Evolutionary conservation across 225 moss, liverwort and hornwort genomes (phyloP), one percentile per base, ranked within the genome.

Genomic region (Polytrichum formosum): DNA sequence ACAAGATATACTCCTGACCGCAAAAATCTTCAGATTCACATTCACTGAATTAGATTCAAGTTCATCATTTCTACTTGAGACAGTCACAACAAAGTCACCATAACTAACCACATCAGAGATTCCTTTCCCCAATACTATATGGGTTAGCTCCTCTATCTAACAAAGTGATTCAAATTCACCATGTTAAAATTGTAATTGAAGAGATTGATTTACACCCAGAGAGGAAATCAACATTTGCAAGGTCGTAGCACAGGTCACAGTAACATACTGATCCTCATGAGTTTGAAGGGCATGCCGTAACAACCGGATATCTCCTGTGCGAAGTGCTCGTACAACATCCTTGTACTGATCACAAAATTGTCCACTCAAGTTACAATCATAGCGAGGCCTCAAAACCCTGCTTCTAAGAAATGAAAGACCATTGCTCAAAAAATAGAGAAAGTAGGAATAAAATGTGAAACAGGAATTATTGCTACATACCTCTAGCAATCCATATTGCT

Each of bases 1-100:
- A 95, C 93, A 37, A 95, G 80, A 79, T 95, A 95, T 54, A 95
- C 95, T 78, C 95, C 95, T 74, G 95, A 95, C 71, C 95, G 89
- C 88, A 95, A 72, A 82, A 93, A 95, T 78, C 93, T 94, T 66
- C 60, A 81, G 19, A 63, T 31, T 23, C 68, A 37, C 71, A 67
- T 63, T 23, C 23, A 1, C 18, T 54, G 53, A 17, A 63, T 26
- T 25, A 53, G 22, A 8, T 18, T 63, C 63, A 18, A 61, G 22
- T 1, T 58, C 23, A 20, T 56, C 19, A 56, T 18, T 56, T 56
- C 20, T 20, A 18, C 56, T 56, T 56, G 56, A 21, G 19, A 56
- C 33, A 33, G 35, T 35, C 46, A 46, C 46, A 13, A 46, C 13
- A 46, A 46, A 46, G 46, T 46, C 46, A 46, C 46, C 46, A 46